Conservation (phyloP, 371 early-diverging fungal species). For the Syncephalastrum monosporum region DNA sequence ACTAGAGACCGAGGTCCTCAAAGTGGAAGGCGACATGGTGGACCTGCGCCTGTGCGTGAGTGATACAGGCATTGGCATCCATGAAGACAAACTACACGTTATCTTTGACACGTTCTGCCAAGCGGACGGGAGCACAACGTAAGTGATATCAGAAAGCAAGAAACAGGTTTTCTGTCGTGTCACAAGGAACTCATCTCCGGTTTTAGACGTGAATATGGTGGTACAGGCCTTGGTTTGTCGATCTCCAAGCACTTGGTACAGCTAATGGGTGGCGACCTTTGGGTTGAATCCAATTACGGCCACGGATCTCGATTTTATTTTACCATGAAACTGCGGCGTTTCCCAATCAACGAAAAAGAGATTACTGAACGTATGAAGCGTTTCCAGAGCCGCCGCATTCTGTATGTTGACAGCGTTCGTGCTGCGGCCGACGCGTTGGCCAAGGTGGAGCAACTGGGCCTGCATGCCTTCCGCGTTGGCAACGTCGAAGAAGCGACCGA, state of each 20-base stretch:
- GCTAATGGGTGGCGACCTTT: conserved; percentile 65
- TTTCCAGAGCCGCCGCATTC: conserved; percentile 48
- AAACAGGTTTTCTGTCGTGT: not conserved
- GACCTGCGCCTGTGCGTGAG: conserved; percentile 64
- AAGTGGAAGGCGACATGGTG: conserved; percentile 39
- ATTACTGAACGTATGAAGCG: conserved; percentile 40
- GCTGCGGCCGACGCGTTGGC: not conserved
- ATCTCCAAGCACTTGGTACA: conserved; percentile 55
- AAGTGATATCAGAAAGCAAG: conserved; percentile 4
- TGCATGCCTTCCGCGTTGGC: conserved; percentile 15
- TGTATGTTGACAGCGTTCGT: conserved; percentile 8
- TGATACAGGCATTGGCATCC: conserved; percentile 85
- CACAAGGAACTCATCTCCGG: conserved; percentile 2
- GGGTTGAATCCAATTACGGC: conserved; percentile 68
- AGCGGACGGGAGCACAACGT: conserved; percentile 72
- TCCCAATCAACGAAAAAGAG: conserved; percentile 19
- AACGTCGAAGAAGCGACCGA: conserved; percentile 43
- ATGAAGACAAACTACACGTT: conserved; percentile 57
- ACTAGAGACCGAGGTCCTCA: conserved; percentile 37
- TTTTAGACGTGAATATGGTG: conserved; percentile 9
- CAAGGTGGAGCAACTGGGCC: conserved; percentile 19
- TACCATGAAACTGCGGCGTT: conserved; percentile 52
- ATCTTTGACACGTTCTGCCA: conserved; percentile 80
- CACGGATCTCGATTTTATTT: conserved; percentile 73
- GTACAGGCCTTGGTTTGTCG: conserved; percentile 57